Conservation (phyloP, 108 stramenopile species). For the Poteriospumella lacustris region DNA sequence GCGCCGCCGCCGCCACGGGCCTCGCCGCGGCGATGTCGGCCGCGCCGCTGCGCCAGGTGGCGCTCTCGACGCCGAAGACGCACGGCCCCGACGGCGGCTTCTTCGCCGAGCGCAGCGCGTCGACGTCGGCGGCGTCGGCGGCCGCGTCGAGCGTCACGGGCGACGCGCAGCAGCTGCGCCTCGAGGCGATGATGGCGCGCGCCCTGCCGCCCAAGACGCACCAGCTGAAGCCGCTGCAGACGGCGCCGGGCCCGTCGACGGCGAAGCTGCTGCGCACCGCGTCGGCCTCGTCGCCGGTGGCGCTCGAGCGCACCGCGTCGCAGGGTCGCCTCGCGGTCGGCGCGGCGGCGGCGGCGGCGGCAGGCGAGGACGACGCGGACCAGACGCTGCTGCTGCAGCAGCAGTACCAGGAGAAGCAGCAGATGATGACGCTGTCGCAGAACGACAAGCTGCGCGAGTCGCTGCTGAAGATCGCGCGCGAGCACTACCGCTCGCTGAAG, state of each 20-base stretch:
- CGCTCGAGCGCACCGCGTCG: too few species aligned
- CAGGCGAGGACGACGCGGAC: background rate
- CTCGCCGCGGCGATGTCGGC: too few species aligned
- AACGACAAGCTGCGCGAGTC: conserved; percentile 24
- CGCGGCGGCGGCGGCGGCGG: too few species aligned
- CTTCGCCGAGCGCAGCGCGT: background rate
- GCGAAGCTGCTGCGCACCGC: too few species aligned
- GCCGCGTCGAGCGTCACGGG: background rate
- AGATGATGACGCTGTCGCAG: background rate
- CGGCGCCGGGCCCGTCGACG: background rate
- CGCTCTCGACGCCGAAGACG: too few species aligned
- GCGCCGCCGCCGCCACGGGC: too few species aligned
- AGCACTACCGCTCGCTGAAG: conserved; percentile 14
- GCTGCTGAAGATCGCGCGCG: background rate
- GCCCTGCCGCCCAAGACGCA: background rate
- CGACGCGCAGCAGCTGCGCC: background rate
- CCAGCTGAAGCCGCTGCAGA: background rate
- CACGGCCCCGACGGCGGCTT: background rate
- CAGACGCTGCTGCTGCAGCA: too few species aligned
- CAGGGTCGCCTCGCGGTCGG: too few species aligned
- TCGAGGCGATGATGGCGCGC: too few species aligned
- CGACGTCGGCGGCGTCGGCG: background rate
- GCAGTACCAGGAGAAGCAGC: background rate
- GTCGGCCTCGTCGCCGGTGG: too few species aligned
- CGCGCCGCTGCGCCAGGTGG: too few species aligned